phyloP scores from a whole-genome alignment of 2,329 filamentous ascomycete genomes.

The Ophiocordyceps camponoti-floridani region DNA sequence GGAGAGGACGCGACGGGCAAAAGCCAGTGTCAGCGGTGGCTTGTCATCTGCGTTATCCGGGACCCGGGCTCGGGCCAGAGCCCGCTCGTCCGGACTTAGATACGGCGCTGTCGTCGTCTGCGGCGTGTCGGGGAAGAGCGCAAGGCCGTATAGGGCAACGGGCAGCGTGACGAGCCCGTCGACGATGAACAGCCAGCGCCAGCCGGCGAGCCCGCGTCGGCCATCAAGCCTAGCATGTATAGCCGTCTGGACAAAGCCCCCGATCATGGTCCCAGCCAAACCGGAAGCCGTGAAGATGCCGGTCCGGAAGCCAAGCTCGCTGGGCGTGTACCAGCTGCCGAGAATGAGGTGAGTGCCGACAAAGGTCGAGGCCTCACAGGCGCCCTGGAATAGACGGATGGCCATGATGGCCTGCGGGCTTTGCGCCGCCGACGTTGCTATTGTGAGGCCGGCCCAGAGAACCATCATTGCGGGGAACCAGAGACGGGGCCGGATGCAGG shows the following conservation, averaged over 20 bases:
- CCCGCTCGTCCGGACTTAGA: constrained; percentile 26
- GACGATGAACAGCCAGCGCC: constrained; percentile 55
- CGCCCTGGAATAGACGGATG: constrained; percentile 20
- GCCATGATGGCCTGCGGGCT: constrained; percentile 18
- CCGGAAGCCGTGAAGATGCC: constrained; percentile 46
- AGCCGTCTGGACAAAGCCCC: constrained; percentile 41
- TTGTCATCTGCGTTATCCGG: constrained; percentile 13
- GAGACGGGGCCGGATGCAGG: constrained; percentile 43
- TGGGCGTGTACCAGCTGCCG: constrained; percentile 39
- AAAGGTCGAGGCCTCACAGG: constrained; percentile 20
- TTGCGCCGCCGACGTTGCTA: constrained; percentile 26
- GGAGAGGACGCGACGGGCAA: constrained; percentile 34
- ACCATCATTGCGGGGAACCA: constrained; percentile 48
- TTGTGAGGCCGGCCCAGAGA: constrained; percentile 45
- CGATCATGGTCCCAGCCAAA: constrained; percentile 31
- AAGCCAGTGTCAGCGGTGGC: constrained; percentile 27
- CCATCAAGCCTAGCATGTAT: constrained; percentile 31
- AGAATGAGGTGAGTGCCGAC: constrained; percentile 24
- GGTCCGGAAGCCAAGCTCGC: constrained; percentile 43
- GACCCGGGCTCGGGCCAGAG: constrained; percentile 23
- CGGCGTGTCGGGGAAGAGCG: constrained; percentile 22
- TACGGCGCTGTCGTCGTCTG: constrained; percentile 25
- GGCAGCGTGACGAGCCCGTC: constrained; percentile 35
- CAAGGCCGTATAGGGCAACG: constrained; percentile 15
- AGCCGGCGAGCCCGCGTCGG: constrained; percentile 38